A percentile compares a stretch with the other conserved stretches of the same genome.
These are phyloP conservation scores for Sporothrix globosa DNA, from an alignment of 2,329 filamentous ascomycete genomes.

Conservation along the genomic window DNA sequence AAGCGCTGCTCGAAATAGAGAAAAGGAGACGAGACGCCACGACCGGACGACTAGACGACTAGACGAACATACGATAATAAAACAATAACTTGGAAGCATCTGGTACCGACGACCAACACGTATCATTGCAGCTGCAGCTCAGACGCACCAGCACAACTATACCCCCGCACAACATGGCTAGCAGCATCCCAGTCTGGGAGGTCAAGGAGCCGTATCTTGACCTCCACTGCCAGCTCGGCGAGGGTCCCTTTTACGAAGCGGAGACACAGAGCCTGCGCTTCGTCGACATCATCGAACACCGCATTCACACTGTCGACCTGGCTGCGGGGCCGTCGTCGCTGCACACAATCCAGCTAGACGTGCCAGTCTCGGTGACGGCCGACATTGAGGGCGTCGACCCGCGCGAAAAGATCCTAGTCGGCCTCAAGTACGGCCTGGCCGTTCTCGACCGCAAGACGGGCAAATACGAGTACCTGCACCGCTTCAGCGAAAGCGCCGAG, in stretches of 20 bases:
- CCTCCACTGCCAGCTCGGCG: slow-evolving; percentile 67
- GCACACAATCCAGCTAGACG: slow-evolving; percentile 61
- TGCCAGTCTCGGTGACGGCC: slow-evolving; percentile 68
- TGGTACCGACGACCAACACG: background rate
- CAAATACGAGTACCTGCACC: slow-evolving; percentile 57
- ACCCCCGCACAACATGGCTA: slow-evolving; percentile 22
- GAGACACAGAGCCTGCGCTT: slow-evolving; percentile 69
- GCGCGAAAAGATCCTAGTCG: slow-evolving; percentile 70
- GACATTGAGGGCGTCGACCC: slow-evolving; percentile 71
- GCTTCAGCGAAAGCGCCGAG: slow-evolving; percentile 48
- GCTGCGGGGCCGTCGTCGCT: slow-evolving; percentile 64
- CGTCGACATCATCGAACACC: slow-evolving; percentile 79
- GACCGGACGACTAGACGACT: background rate
- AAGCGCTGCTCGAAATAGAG: background rate
- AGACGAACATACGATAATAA: background rate
- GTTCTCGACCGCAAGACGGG: slow-evolving; percentile 67
- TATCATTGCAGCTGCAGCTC: background rate
- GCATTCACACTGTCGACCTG: slow-evolving; percentile 72
- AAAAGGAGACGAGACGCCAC: background rate
- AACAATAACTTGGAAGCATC: background rate
- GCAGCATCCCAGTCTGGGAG: slow-evolving; percentile 52
- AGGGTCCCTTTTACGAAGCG: slow-evolving; percentile 74
- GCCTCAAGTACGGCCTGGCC: slow-evolving; percentile 81
- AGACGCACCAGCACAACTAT: background rate
- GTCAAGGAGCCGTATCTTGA: slow-evolving; percentile 61